Evolutionary conservation across 164 flowering plant genomes (phyloP), one percentile per base, ranked within the genome.

Genomic region (Berberis thunbergii): DNA sequence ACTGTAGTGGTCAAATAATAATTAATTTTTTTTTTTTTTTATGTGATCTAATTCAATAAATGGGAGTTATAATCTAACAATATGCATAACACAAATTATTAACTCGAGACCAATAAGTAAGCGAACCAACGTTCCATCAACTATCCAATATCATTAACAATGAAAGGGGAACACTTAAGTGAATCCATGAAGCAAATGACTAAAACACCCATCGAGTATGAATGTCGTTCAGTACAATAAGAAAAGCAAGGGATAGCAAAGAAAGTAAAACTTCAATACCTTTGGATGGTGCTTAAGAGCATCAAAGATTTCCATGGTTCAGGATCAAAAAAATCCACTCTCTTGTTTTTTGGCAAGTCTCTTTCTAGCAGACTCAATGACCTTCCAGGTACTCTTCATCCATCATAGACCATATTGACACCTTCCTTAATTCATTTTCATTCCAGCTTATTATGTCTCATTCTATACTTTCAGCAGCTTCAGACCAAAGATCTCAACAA

Each of bases 251-350:
- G 45, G 45, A 12, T 2, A 7, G 3, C n/a, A 12, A 63, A 39
- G 8, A 0, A 56, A 2, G 4, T 43, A 44, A 41, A 9, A 53
- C 12, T 26, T 26, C 26, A 55, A 38, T 54, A 86, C 98, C 95
- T 94, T 87, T 11, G 69, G 46, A 70, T 80, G 81, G 69, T 83
- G 86, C 26, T 26, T 26, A 9, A 79, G 78, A 67, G 79, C 66
- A 26, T 75, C 86, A 73, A 81, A 73, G 61, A 87, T 80, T 57
- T 68, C 84, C 96, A 91, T 83, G 62, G 99, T 72, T 94, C 97
- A 72, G 84, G 96, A 78, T 89, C 99, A 54, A 94, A 79, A 39
- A 96, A 94, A 74, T 94, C 93, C 45, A 79, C 77, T 69, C 97
- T 83, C 69, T 67, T 89, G 82, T 69, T 83, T 94, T 84, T 87